Conservation (phyloP, 2,329 filamentous ascomycete species). For the Colletotrichum phormii region DNA sequence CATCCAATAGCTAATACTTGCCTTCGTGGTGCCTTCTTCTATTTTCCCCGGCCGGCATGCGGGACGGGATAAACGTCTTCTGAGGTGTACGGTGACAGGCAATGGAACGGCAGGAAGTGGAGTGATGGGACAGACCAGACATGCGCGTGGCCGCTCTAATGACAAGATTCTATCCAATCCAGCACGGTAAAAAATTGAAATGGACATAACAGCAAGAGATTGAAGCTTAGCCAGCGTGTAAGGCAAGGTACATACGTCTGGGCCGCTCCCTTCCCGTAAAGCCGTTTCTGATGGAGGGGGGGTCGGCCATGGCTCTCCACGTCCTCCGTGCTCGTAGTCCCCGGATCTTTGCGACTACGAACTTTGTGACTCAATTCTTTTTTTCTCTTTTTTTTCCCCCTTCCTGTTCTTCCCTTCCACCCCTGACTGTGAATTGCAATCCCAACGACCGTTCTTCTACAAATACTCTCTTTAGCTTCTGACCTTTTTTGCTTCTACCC, state of each 20-base stretch:
- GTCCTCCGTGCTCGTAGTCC: slow-evolving; percentile 8
- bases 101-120: not conserved
- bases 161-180: not conserved
- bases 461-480: slow-evolving; percentile 11
- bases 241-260: slow-evolving; percentile 7
- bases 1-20: not conserved
- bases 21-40: not conserved
- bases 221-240: not conserved
- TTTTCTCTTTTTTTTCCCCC: slow-evolving; percentile 1
- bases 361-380: slow-evolving; percentile 32
- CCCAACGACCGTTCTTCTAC: slow-evolving; percentile 7
- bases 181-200: not conserved
- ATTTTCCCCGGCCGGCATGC: not conserved
- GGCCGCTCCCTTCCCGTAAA: not conserved
- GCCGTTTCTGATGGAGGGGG: slow-evolving; percentile 10
- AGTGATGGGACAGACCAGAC: not conserved
- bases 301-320: not conserved
- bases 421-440: not conserved
- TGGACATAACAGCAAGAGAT: not conserved
- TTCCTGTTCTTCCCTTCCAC: not conserved
- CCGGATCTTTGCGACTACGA: slow-evolving; percentile 19
- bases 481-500: not conserved
- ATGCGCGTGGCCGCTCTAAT: not conserved
- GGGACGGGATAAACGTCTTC: not conserved
- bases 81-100: not conserved